These are phyloP conservation scores for Clavaria fumosa DNA, from an alignment of 768 basidiomycete genomes.

Conservation along the genomic window DNA sequence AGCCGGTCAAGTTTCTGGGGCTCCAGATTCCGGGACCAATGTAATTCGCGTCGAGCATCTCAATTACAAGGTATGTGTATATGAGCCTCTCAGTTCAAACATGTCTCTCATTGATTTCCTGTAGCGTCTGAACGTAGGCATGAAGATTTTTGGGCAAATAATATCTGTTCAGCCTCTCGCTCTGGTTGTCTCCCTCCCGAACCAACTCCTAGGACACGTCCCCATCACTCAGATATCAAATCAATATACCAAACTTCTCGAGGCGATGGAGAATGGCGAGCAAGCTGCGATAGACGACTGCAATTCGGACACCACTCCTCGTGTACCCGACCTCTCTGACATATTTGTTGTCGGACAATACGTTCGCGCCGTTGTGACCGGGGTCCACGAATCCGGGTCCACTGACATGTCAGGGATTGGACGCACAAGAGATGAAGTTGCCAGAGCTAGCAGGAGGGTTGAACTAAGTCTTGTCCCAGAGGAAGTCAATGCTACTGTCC, in stretches of 20 bases:
- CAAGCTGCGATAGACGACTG: too few relatives aligned
- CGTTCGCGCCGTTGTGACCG: slow-evolving; percentile 61
- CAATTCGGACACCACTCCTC: too few relatives aligned
- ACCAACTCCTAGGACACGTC: slow-evolving; percentile 85
- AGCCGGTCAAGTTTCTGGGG: slow-evolving; percentile 31
- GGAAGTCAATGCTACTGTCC: slow-evolving; percentile 68
- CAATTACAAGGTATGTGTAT: slow-evolving; percentile 66
- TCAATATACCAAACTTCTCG: slow-evolving; percentile 59
- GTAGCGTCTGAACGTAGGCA: slow-evolving; percentile 67
- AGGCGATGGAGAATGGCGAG: slow-evolving; percentile 40
- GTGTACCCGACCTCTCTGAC: slow-evolving; percentile 52
- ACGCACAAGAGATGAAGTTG: slow-evolving; percentile 51
- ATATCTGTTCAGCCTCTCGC: slow-evolving; percentile 77
- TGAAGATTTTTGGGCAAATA: slow-evolving; percentile 81
- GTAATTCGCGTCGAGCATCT: slow-evolving; percentile 73
- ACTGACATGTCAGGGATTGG: slow-evolving; percentile 40
- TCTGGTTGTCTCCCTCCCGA: slow-evolving; percentile 86
- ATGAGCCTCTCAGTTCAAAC: neutral
- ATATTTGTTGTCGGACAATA: slow-evolving; percentile 82
- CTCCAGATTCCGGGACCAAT: slow-evolving; percentile 27
- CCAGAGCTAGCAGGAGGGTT: slow-evolving; percentile 57
- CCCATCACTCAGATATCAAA: slow-evolving; percentile 86
- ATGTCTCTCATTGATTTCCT: slow-evolving; percentile 6
- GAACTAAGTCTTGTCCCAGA: slow-evolving; percentile 78
- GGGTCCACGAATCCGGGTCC: slow-evolving; percentile 51